phyloP scores from a whole-genome alignment of 441 rosid species.

The Populus hybrid region DNA sequence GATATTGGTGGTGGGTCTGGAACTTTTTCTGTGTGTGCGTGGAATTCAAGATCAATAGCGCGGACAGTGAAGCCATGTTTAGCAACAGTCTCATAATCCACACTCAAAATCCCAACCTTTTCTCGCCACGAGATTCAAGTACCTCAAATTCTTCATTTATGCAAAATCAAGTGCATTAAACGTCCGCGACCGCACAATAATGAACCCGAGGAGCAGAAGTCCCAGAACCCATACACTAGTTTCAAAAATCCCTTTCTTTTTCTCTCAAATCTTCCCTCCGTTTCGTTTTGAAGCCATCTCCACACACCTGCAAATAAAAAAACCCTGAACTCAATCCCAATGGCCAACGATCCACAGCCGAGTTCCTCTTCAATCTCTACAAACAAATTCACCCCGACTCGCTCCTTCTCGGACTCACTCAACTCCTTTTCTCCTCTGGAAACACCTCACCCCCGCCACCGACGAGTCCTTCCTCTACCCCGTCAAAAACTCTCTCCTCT shows the following conservation, averaged over 20 bases:
- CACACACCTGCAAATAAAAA: neutral
- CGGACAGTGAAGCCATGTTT: no score
- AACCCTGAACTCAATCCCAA: neutral
- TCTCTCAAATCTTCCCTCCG: slow-evolving; percentile 12
- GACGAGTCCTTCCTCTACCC: slow-evolving; percentile 82
- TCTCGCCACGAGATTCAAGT: no score
- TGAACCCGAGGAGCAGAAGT: neutral
- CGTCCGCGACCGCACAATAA: no score
- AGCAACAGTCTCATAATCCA: no score
- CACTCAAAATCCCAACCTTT: no score
- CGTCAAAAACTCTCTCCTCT: slow-evolving; percentile 56
- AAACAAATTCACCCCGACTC: slow-evolving; percentile 75
- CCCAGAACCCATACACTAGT: neutral
- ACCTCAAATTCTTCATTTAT: no score
- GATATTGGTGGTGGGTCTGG: slow-evolving; percentile 94
- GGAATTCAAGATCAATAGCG: no score
- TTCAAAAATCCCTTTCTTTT: neutral
- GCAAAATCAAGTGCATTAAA: no score
- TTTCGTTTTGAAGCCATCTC: neutral
- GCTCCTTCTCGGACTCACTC: slow-evolving; percentile 72
- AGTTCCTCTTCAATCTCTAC: slow-evolving; percentile 71
- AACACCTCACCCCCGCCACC: slow-evolving; percentile 49
- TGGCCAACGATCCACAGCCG: slow-evolving; percentile 73
- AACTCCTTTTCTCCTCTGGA: slow-evolving; percentile 69
- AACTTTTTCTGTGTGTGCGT: slow-evolving; percentile 48